Percentiles rank a stretch among this genome's conserved stretches.
These are phyloP conservation scores for Neurospora sp. DNA, from an alignment of 495 filamentous ascomycete species.

Conservation along the genomic window DNA sequence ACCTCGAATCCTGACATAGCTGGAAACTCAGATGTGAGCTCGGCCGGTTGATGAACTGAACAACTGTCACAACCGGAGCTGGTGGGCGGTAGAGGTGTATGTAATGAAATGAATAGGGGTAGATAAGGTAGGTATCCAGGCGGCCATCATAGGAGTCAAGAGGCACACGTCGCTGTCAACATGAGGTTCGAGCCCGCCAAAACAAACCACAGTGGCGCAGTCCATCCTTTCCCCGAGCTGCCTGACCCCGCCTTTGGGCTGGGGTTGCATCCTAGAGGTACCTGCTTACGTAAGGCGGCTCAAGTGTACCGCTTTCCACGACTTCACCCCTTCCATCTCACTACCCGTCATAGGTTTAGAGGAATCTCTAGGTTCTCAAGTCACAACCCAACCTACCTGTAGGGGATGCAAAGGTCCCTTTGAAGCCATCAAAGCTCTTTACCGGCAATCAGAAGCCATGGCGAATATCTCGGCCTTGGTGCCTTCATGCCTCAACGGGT, in stretches of 20 bases:
- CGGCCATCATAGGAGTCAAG: neutral
- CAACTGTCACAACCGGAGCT: neutral
- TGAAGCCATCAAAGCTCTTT: neutral
- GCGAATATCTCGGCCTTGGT: neutral
- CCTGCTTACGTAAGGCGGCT: neutral
- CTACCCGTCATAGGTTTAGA: neutral
- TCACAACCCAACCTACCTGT: neutral
- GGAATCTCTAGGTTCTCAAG: neutral
- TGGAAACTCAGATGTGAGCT: neutral
- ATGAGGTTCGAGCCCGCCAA: neutral
- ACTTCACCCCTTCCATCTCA: neutral
- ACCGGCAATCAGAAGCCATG: neutral
- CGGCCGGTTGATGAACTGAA: neutral
- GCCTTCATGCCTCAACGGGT: neutral
- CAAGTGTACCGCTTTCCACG: neutral
- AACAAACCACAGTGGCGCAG: neutral
- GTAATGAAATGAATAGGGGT: neutral
- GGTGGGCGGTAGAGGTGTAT: neutral
- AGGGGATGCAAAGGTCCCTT: neutral
- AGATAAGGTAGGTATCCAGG: too few species aligned
- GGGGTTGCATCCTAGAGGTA: neutral
- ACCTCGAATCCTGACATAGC: slow-evolving; percentile 35
- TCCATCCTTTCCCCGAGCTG: neutral
- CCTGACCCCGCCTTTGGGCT: neutral
- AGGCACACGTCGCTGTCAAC: neutral